Percentiles rank a stretch among this genome's conserved stretches.
Evolutionary conservation across 2,329 filamentous ascomycete genomes (phyloP).

Genomic region (Ophiocordyceps camponoti-saundersi): DNA sequence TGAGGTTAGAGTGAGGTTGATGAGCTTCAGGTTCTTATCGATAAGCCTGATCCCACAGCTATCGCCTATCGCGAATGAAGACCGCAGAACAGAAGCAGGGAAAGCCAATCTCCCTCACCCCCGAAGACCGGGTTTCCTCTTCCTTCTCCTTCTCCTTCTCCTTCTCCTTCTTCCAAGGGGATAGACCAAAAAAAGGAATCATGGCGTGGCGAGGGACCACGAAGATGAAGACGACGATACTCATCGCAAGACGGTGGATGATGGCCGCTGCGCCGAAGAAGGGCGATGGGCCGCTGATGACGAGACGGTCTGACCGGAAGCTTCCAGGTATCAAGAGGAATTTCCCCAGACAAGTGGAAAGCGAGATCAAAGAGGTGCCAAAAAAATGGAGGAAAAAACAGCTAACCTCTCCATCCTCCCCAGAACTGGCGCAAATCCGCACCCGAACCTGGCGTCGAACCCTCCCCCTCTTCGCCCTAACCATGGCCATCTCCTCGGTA

Average conservation of each 20-base stretch:
- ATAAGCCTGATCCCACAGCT: not conserved
- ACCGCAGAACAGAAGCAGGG: not conserved
- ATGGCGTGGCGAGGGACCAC: not conserved
- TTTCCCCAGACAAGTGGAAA: too few species aligned
- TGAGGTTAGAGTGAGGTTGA: too few species aligned
- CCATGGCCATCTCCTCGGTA: slow-evolving; percentile 54
- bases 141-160: too few species aligned
- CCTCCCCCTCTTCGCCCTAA: slow-evolving; percentile 61
- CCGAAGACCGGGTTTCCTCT: too few species aligned
- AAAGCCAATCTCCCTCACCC: too few species aligned
- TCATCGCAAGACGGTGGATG: slow-evolving; percentile 25
- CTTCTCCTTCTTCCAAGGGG: too few species aligned
- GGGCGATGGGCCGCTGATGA: slow-evolving; percentile 47
- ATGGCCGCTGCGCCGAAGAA: slow-evolving; percentile 35
- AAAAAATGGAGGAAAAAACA: slow-evolving; percentile 12
- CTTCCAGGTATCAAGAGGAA: slow-evolving; percentile 36
- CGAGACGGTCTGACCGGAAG: slow-evolving; percentile 46
- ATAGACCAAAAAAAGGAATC: too few species aligned
- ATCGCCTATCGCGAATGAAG: too few species aligned
- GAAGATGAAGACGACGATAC: not conserved
- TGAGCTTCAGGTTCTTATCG: not conserved
- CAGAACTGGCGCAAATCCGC: slow-evolving; percentile 12
- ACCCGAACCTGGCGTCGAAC: slow-evolving; percentile 50
- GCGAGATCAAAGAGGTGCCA: not conserved
- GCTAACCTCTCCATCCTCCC: slow-evolving; percentile 8